Base-by-base conservation (phyloP, 2,329 filamentous ascomycete genomes). In the Mariannaea sp. region DNA sequence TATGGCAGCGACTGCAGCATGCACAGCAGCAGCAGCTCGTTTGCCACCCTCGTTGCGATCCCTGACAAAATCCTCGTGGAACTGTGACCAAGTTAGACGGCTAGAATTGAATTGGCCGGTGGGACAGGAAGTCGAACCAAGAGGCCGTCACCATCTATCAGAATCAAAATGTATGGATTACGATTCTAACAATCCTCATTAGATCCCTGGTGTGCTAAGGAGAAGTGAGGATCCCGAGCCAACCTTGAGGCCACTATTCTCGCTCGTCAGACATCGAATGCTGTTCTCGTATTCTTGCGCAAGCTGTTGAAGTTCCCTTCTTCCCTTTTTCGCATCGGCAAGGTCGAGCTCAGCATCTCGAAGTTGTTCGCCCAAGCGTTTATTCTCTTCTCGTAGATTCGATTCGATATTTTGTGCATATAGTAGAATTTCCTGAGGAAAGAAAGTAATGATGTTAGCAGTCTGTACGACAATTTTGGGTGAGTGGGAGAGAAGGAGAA, bases 71-170 rank as follows among this genome's bases (percentile, higher is more conserved):
- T 75, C 59, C 43, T 83, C 77, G 65, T 82, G 78, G 67, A 87
- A 87, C 83, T 87, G 64, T 33, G 46, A 50, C 50, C 55, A 50
- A 45, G 51, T 44, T 44, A 46, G n/a, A 27, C 20, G 13, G 33
- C 7, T 36, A 13, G 19, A 40, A 41, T 14, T 33, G 16, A 13
- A 13, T 17, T 13, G n/a, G 14, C n/a, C 14, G 22, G 2, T 10
- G 27, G 12, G 14, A 14, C 36, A 7, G 24, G 30, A 44, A 64
- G 29, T 5, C 65, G 48, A 62, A 86, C 84, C 68, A 86, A 72
- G 53, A 86, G 75, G 38, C 82, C 81, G 67, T 88, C 80, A 30
- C 84, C 85, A 66, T 87, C 85, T 60, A 88, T 80, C 59, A 86
- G 66, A 32, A 85, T 77, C 58, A 82, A 69, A 62, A 86, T 74